Base-by-base conservation (phyloP, 2,329 filamentous ascomycete genomes). In the Fusarium sp. region DNA sequence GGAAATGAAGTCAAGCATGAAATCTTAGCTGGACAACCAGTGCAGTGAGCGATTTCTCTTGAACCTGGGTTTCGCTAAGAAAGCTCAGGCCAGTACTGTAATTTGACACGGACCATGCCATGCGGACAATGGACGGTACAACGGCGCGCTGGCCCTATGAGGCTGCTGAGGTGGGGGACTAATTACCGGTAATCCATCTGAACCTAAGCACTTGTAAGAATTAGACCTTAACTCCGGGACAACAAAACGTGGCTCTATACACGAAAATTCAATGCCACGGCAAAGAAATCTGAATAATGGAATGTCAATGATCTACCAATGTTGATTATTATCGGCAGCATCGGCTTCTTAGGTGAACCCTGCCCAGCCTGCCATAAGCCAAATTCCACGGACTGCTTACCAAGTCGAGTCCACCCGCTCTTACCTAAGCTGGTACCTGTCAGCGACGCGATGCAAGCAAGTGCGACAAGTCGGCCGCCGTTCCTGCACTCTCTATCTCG, bases 371-470 rank as follows among this genome's bases (percentile, higher is more conserved):
- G 34, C 34, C 34, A 44, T n/a, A 17, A 44, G 15, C 42, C 14
- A 44, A 9, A 39, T n/a, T n/a, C 52, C 13, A 43, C n/a, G 50
- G 36, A 26, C 24, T 52, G 34, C 24, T 59, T 52, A 53, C 53
- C 28, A 42, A 48, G 24, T 42, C 9, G 18, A 40, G 7, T 42
- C 11, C 54, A 26, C 40, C 34, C 22, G 36, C 33, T 42, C 40
- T 59, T 18, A 42, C n/a, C 26, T 59, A 38, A 53, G 46, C 42
- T 26, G 20, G 63, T 55, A 66, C 62, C 63, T 66, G 44, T 66
- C 55, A 62, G 31, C 57, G 61, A 65, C 53, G 62, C 42, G 65
- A 62, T 13, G 28, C 40, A 60, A 66, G 61, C 34, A 40, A n/a
- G 38, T 20, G 26, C 24, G 26, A 22, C 31, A 22, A 22, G 55